These are phyloP conservation scores for Spizellomyces punctatus DNA, from an alignment of 192 early-diverging fungal species.

Conservation along the genomic window DNA sequence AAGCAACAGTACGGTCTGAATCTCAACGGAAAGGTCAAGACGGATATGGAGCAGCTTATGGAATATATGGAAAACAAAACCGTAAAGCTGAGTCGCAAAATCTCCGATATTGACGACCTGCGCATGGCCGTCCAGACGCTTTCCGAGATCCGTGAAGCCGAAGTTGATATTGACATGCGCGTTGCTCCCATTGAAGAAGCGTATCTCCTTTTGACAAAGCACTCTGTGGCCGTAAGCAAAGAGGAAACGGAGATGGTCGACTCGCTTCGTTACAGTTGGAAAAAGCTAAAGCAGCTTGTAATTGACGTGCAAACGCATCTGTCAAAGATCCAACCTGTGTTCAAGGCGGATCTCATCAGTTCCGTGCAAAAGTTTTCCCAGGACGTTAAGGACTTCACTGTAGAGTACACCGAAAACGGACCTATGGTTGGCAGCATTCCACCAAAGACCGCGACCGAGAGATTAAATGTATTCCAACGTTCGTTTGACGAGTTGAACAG, in stretches of 20 bases:
- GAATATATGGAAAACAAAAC: conserved; percentile 71
- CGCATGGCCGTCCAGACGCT: conserved; percentile 64
- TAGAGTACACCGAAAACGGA: conserved; percentile 65
- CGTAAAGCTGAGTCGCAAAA: conserved; percentile 57
- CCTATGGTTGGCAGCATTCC: conserved; percentile 66
- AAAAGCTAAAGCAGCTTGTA: conserved; percentile 64
- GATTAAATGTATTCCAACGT: conserved; percentile 66
- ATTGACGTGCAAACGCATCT: conserved; percentile 65
- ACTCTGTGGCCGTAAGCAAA: conserved; percentile 61
- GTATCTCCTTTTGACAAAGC: conserved; percentile 61
- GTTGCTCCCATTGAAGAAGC: conserved; percentile 68
- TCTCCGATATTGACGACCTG: conserved; percentile 66
- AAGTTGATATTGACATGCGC: conserved; percentile 72
- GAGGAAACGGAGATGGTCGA: conserved; percentile 74
- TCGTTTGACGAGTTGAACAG: conserved; percentile 68
- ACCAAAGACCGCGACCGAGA: conserved; percentile 68
- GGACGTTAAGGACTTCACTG: conserved; percentile 65
- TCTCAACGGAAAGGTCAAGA: conserved; percentile 65
- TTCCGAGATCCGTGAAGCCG: conserved; percentile 61
- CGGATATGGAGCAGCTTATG: conserved; percentile 68
- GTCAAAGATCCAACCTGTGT: conserved; percentile 64
- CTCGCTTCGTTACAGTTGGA: conserved; percentile 69
- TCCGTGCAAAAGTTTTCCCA: conserved; percentile 60
- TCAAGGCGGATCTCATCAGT: conserved; percentile 60
- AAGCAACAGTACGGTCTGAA: conserved; percentile 69